These are phyloP conservation scores for Colletotrichum ledebouriae DNA, from an alignment of 2,329 filamentous ascomycete species.

Conservation along the genomic window DNA sequence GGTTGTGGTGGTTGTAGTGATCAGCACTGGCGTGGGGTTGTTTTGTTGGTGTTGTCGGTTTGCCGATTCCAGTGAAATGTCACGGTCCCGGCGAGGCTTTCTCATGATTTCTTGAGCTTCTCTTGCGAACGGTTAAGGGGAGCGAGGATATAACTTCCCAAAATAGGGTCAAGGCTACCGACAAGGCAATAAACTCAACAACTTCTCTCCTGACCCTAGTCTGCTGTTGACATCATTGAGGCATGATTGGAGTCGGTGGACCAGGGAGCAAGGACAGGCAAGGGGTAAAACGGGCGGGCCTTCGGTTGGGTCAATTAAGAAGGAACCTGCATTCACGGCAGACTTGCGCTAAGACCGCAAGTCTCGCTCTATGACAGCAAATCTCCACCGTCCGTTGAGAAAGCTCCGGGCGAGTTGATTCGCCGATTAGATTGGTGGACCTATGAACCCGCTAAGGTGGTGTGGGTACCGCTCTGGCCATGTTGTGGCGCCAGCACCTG, in stretches of 20 bases:
- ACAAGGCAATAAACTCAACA: slow-evolving; percentile 34
- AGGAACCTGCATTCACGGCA: background rate
- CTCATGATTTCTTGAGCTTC: slow-evolving; percentile 18
- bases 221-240: slow-evolving; percentile 42
- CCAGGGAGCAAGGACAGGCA: slow-evolving; percentile 30
- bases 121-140: background rate
- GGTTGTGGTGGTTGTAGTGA: slow-evolving; percentile 11
- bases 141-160: background rate
- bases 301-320: slow-evolving; percentile 6
- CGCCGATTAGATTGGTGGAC: slow-evolving; percentile 27
- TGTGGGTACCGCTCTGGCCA: slow-evolving; percentile 27
- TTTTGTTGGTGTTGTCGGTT: slow-evolving; percentile 2
- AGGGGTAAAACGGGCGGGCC: slow-evolving; percentile 21
- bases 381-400: slow-evolving; percentile 32
- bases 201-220: slow-evolving; percentile 37
- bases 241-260: slow-evolving; percentile 36
- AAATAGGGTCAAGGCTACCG: slow-evolving; percentile 5
- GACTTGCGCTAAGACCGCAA: background rate
- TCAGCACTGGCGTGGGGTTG: slow-evolving; percentile 22
- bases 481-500: slow-evolving; percentile 25
- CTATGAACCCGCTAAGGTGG: background rate
- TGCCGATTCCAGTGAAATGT: slow-evolving; percentile 3
- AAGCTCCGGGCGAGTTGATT: slow-evolving; percentile 39
- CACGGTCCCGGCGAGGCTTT: slow-evolving; percentile 27
- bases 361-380: slow-evolving; percentile 19